phyloP scores from a whole-genome alignment of 1,284 basidiomycete genomes.

The Pyrrhoderma lamaoense region DNA sequence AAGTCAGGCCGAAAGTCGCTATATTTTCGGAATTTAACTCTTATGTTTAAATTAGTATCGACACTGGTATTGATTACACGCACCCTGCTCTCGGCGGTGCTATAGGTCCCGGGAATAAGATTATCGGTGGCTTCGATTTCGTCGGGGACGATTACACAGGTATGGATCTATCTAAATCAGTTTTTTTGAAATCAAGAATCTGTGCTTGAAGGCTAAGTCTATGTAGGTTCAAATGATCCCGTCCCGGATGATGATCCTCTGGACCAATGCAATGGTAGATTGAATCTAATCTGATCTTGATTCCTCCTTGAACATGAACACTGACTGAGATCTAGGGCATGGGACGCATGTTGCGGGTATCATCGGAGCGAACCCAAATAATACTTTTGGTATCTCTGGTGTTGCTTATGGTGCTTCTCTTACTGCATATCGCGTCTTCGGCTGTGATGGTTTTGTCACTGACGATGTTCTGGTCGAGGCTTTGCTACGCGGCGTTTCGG shows the following conservation, averaged over 20 bases:
- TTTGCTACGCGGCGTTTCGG: constrained; percentile 38
- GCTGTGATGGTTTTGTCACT: constrained; percentile 36
- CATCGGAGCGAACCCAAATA: constrained; percentile 51
- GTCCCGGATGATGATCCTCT: constrained; percentile 40
- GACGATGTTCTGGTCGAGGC: constrained; percentile 48
- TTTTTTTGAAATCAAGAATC: too few species aligned
- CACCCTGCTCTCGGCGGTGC: constrained; percentile 58
- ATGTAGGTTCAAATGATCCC: constrained; percentile 35
- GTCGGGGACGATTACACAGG: constrained; percentile 38
- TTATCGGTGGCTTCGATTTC: constrained; percentile 50
- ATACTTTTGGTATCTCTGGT: constrained; percentile 48
- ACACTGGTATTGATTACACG: constrained; percentile 50
- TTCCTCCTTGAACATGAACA: constrained; percentile 4
- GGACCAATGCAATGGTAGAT: constrained; percentile 39
- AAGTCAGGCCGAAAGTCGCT: background rate
- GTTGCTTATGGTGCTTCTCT: constrained; percentile 42
- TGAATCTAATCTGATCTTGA: background rate
- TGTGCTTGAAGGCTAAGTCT: too few species aligned
- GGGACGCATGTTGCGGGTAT: constrained; percentile 64
- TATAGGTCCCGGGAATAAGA: constrained; percentile 54
- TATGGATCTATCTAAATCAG: constrained; percentile 17
- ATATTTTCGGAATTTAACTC: background rate
- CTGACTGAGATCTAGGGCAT: constrained; percentile 32
- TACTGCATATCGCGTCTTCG: constrained; percentile 42
- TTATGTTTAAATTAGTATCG: constrained; percentile 24